phyloP scores from a whole-genome alignment of 768 basidiomycete genomes.

The Amanita muscaria region DNA sequence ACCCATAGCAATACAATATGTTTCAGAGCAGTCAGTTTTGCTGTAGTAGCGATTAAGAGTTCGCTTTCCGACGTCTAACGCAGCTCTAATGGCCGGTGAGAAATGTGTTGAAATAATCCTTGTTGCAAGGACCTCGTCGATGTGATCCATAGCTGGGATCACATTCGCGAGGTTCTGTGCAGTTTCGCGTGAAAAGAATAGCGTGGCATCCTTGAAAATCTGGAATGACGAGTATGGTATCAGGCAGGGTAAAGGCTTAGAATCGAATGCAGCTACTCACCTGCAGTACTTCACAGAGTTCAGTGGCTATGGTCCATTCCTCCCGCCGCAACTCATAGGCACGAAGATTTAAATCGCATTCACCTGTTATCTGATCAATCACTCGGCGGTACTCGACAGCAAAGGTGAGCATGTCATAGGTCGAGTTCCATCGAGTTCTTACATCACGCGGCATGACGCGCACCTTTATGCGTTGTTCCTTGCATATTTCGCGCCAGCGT shows the following conservation, averaged over 20 bases:
- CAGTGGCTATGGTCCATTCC: background rate
- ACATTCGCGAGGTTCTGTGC: constrained; percentile 9
- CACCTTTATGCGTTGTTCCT: background rate
- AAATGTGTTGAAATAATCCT: constrained; percentile 4
- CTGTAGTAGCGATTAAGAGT: constrained; percentile 26
- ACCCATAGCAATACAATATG: constrained; percentile 28
- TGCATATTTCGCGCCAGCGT: constrained; percentile 10
- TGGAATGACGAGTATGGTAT: background rate
- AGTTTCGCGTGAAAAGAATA: constrained; percentile 10
- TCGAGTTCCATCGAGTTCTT: background rate
- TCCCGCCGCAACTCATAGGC: background rate
- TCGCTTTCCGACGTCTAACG: constrained; percentile 16
- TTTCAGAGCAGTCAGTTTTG: constrained; percentile 20
- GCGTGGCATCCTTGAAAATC: constrained; percentile 12
- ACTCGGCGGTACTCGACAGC: background rate
- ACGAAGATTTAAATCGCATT: background rate
- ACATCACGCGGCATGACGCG: background rate
- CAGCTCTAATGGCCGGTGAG: constrained; percentile 11
- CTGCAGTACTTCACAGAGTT: background rate
- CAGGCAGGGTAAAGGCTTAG: background rate
- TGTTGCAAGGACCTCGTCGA: constrained; percentile 14
- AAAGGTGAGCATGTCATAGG: background rate
- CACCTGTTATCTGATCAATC: background rate
- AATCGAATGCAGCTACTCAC: background rate
- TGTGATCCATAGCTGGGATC: constrained; percentile 19